Percentiles rank a stretch among this genome's conserved stretches.
Evolutionary conservation across 805 yeast genomes (phyloP).

Genomic region (Maudiozyma serrabonitensis): DNA sequence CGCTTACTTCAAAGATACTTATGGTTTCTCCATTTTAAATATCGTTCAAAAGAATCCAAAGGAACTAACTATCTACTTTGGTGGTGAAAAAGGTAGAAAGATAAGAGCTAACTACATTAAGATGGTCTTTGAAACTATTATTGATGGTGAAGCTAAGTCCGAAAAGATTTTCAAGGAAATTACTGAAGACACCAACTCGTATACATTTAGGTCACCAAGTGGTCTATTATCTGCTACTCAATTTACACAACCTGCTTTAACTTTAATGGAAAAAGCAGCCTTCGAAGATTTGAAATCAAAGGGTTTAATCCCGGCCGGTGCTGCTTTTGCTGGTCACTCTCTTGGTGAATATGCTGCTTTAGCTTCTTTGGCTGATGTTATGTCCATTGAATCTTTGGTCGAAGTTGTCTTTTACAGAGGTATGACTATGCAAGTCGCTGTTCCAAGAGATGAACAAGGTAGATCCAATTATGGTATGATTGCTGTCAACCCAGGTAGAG

Average conservation of each 20-base stretch:
- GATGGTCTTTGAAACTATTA: conserved; percentile 96
- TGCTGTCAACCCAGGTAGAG: conserved; percentile 95
- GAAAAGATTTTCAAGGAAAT: conserved; percentile 95
- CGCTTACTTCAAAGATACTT: conserved; percentile 78
- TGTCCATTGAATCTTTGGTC: conserved; percentile 95
- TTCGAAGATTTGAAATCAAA: conserved; percentile 94
- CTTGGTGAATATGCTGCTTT: conserved; percentile 98
- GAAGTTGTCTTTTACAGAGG: conserved; percentile 99
- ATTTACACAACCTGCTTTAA: conserved; percentile 98
- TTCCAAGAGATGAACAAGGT: conserved; percentile 90
- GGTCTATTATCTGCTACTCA: conserved; percentile 97
- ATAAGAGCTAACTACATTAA: conserved; percentile 90
- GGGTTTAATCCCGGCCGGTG: conserved; percentile 89
- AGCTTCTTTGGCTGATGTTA: conserved; percentile 93
- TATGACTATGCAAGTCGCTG: conserved; percentile 99
- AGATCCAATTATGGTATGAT: conserved; percentile 99
- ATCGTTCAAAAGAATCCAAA: conserved; percentile 94
- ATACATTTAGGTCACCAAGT: conserved; percentile 83
- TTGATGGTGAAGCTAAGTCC: conserved; percentile 70
- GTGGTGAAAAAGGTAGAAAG: conserved; percentile 94
- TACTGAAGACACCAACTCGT: conserved; percentile 68
- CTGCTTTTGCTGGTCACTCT: conserved; percentile 98
- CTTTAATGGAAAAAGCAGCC: conserved; percentile 98
- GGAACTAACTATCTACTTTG: conserved; percentile 91
- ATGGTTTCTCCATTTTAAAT: conserved; percentile 94